phyloP scores from a whole-genome alignment of 2,329 filamentous ascomycete genomes.

The Diaporthe batatas region DNA sequence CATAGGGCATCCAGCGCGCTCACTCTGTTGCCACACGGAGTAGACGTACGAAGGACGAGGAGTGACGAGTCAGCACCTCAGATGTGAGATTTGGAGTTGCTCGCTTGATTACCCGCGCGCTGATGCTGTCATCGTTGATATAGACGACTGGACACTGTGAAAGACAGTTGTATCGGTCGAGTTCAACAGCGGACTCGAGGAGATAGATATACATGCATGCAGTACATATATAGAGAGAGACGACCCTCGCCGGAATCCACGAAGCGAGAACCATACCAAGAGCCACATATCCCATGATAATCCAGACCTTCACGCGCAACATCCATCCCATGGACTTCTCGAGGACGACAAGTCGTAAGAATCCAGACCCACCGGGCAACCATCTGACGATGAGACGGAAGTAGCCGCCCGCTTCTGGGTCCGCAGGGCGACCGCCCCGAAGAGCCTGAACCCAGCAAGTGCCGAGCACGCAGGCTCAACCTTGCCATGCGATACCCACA shows the following conservation, averaged over 20 bases:
- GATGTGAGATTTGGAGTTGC: neutral
- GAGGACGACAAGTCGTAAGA: neutral
- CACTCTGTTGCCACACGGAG: neutral
- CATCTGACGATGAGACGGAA: neutral
- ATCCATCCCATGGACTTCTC: neutral
- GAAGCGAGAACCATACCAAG: neutral
- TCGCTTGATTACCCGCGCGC: neutral
- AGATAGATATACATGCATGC: conserved; percentile 5
- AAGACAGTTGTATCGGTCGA: neutral
- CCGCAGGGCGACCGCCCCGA: neutral
- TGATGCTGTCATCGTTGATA: neutral
- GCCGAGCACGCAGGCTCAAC: neutral
- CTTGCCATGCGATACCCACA: conserved; percentile 1
- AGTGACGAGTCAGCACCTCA: neutral
- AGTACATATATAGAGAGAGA: neutral
- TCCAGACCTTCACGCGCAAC: neutral
- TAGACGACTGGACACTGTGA: neutral
- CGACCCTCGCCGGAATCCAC: neutral
- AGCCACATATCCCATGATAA: neutral
- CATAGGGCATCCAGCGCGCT: neutral
- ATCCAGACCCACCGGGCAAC: neutral
- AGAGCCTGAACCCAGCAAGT: conserved; percentile 18
- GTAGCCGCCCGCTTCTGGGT: neutral
- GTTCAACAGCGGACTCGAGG: neutral
- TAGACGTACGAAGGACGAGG: neutral